Base-by-base conservation (phyloP, 2,329 filamentous ascomycete species). In the Neofusicoccum umdonicola region DNA sequence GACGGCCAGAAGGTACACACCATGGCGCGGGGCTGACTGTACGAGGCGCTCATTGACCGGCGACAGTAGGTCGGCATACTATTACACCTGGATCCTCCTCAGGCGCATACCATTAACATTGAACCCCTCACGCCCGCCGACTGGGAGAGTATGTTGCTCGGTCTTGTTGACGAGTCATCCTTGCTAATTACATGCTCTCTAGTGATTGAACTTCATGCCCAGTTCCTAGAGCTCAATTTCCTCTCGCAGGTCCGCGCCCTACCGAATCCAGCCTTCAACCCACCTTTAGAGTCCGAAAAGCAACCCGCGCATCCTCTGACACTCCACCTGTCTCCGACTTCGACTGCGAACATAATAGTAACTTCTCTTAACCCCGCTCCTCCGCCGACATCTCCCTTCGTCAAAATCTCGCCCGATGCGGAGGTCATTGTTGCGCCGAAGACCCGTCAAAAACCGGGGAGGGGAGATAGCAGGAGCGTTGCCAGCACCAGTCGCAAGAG, bases 391-490 rank as follows among this genome's bases (percentile, higher is more conserved):
- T 84, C 87, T 1, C 84, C 91, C 0, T 99, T 99, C 74, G 92
- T 91, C 31, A 98, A 97, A 77, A 91, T 99, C 58, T 90, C 92
- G 0, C 91, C 93, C 0, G 93, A 98, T 74, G 94, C 94, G 22
- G 95, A 99, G 78, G 93, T 99, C 57, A 96, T 98, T 68, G 95
- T 99, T 66, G 95, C 95, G 3, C 95, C 95, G 0, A 99, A 99
- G 80, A 90, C 89, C 31, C 87, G 94, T 63, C 84, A 90, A 47
- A 93, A 91, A 75, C 80, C 84, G 39, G 82, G 87, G 3, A 86
- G 88, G 64, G 84, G 80, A 66, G 78, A 80, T 69, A 92, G 86
- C 72, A 85, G 90, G 65, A 97, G 93, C 73, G 90, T 93, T 8
- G 85, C 89, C 0, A 92, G 91, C 71, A 90, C 89, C 2, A 92